A percentile compares a stretch with the other conserved stretches of the same genome.
Conservation (phyloP, 2,329 filamentous ascomycete species). For the Tolypocladium guangdongense region DNA sequence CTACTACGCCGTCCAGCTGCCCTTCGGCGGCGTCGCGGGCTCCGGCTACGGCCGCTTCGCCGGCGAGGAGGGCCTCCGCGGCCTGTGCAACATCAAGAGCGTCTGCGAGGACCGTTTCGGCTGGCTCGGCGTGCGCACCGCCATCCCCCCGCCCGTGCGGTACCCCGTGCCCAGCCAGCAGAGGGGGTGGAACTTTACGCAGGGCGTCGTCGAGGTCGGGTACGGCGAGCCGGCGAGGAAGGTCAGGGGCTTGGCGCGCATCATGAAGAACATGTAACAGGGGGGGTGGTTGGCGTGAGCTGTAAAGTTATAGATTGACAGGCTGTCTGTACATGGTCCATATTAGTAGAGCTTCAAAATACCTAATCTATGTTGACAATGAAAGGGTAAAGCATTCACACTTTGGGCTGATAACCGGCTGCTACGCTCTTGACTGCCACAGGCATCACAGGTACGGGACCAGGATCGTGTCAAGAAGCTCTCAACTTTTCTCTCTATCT, state of each 20-base stretch:
- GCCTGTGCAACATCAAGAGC: conserved; percentile 78
- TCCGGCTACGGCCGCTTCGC: conserved; percentile 92
- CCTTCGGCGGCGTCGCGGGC: conserved; percentile 84
- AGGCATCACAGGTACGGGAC: background rate
- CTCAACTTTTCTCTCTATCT: background rate
- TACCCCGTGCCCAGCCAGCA: conserved; percentile 65
- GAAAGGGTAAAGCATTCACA: background rate
- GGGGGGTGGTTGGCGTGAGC: background rate
- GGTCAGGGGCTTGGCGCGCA: conserved; percentile 26
- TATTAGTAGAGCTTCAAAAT: background rate
- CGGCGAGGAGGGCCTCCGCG: conserved; percentile 75
- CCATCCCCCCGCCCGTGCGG: conserved; percentile 68
- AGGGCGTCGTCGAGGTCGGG: conserved; percentile 49
- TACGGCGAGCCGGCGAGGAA: conserved; percentile 36
- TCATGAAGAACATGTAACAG: conserved; percentile 31
- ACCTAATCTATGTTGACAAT: background rate
- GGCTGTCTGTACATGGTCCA: too few species aligned
- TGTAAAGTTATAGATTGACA: background rate
- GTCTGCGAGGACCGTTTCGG: conserved; percentile 66
- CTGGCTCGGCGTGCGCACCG: conserved; percentile 55
- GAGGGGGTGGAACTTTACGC: conserved; percentile 54
- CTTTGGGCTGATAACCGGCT: too few species aligned
- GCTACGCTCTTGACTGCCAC: too few species aligned
- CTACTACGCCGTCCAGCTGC: conserved; percentile 87
- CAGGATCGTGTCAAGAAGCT: background rate